Evolutionary conservation across 345 rosid species (phyloP).

Genomic region (Xanthoceras sorbifolium): DNA sequence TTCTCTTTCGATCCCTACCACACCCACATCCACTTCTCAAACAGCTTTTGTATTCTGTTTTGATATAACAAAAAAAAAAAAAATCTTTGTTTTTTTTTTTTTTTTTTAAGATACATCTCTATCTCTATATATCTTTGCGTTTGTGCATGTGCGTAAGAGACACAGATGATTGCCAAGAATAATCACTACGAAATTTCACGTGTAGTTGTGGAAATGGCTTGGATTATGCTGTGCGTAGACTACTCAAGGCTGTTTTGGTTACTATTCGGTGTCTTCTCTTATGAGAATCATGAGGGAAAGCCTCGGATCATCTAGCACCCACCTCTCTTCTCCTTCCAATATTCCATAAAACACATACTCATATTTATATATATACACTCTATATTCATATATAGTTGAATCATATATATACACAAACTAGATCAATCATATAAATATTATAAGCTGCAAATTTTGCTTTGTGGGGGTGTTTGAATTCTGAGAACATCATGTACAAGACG

Average conservation of each 20-base stretch:
- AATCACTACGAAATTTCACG: conserved; percentile 40
- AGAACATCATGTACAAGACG: conserved; percentile 47
- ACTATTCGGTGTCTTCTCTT: conserved; percentile 72
- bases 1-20: conserved; percentile 31
- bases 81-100: too few relatives aligned
- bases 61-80: background rate
- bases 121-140: background rate
- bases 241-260: conserved; percentile 78
- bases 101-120: background rate
- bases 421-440: background rate
- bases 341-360: background rate
- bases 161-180: conserved; percentile 62
- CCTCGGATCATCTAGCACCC: conserved; percentile 72
- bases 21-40: background rate
- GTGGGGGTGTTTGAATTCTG: conserved; percentile 20
- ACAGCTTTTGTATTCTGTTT: conserved; percentile 17
- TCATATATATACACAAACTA: background rate
- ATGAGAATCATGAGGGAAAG: conserved; percentile 88
- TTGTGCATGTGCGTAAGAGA: conserved; percentile 5
- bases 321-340: conserved; percentile 3
- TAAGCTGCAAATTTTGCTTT: background rate
- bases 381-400: background rate
- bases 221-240: conserved; percentile 72
- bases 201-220: conserved; percentile 61
- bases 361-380: background rate